phyloP scores from a whole-genome alignment of 345 rosid species.

The Brassica cretica region DNA sequence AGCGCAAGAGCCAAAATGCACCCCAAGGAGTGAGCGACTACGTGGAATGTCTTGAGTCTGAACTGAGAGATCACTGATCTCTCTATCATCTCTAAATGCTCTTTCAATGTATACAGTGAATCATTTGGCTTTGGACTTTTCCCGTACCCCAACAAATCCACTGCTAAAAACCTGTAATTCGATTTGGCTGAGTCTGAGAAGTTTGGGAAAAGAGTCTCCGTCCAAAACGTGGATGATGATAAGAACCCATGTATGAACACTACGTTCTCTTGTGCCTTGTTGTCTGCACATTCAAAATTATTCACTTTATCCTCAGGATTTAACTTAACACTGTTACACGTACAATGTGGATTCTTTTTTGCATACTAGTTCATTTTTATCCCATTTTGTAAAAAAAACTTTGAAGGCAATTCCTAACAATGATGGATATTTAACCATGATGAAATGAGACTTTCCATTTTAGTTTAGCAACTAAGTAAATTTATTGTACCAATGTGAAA shows the following conservation, averaged over 20 bases:
- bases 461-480: background rate
- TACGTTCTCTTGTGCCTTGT: conserved; percentile 66
- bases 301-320: background rate
- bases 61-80: conserved; percentile 63
- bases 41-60: conserved; percentile 80
- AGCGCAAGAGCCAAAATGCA: conserved; percentile 96
- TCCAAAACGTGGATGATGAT: conserved; percentile 96
- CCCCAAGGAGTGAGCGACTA: conserved; percentile 98
- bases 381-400: background rate
- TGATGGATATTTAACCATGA: conserved; percentile 13
- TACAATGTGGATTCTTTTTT: background rate
- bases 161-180: conserved; percentile 66
- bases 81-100: conserved; percentile 93
- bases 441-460: background rate
- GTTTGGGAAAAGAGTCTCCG: conserved; percentile 91
- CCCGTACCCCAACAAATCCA: conserved; percentile 90
- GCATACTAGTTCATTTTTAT: background rate
- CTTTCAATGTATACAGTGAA: conserved; percentile 83
- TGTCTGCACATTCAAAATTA: conserved; percentile 33
- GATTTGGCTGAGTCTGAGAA: conserved; percentile 71
- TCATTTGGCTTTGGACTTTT: conserved; percentile 94
- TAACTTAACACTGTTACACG: background rate
- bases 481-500: background rate
- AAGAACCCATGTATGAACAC: conserved; percentile 98
- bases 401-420: background rate